phyloP scores from a whole-genome alignment of 1,139 yeast species.

The Groenewaldozyma auringiensis region DNA sequence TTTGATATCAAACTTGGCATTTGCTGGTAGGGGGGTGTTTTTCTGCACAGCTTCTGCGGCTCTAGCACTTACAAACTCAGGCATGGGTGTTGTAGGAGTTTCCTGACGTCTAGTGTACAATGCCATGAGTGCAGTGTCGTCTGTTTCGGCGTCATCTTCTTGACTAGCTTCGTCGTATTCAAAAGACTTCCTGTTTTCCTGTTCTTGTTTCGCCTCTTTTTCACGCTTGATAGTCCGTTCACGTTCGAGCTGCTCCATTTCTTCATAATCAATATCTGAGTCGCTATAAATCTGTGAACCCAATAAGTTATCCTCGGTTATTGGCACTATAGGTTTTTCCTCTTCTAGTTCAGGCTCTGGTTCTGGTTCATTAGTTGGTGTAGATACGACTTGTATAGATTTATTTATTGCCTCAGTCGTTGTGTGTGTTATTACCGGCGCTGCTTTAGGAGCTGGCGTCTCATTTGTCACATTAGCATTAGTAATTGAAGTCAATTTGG shows the following conservation, averaged over 20 bases:
- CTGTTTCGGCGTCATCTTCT: not conserved
- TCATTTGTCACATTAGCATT: not conserved
- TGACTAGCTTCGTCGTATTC: not conserved
- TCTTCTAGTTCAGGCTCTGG: not conserved
- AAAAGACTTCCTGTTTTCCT: not conserved
- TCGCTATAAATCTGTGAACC: not conserved
- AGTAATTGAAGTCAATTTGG: not conserved
- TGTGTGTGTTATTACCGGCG: not conserved
- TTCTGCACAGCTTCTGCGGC: conserved; percentile 45
- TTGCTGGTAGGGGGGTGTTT: conserved; percentile 34
- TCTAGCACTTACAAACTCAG: conserved; percentile 50
- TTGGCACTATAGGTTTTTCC: not conserved
- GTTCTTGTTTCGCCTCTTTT: not conserved
- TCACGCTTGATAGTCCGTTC: not conserved
- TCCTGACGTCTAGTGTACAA: not conserved
- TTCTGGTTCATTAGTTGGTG: not conserved
- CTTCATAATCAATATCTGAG: conserved; percentile 2
- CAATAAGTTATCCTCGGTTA: not conserved
- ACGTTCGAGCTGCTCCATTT: conserved; percentile 3
- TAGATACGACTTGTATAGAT: not conserved
- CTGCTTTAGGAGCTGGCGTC: not conserved
- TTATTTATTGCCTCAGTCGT: not conserved
- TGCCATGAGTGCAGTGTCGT: not conserved
- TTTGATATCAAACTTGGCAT: conserved; percentile 40
- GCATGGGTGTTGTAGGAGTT: conserved; percentile 22